Evolutionary conservation across 306 rosid species (phyloP).

Genomic region (Medicago arabica): DNA sequence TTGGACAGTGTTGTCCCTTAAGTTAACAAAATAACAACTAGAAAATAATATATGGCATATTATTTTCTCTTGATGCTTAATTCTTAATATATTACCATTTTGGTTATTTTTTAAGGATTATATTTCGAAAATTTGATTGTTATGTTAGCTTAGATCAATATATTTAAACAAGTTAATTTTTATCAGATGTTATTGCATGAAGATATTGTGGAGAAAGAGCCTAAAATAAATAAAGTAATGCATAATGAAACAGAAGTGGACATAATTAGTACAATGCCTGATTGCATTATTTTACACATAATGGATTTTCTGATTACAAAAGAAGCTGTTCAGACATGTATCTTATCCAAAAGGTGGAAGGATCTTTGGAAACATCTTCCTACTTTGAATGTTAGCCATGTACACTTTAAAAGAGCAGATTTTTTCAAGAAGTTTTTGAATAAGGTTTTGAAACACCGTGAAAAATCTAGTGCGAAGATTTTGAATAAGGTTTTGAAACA

Average conservation of each 20-base stretch:
- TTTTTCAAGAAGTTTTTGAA: background rate
- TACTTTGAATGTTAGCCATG: background rate
- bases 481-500: too few species aligned
- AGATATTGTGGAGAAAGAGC: background rate
- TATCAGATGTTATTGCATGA: background rate
- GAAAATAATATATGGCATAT: too few species aligned
- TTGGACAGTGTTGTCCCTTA: too few species aligned
- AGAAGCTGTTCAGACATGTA: conserved; percentile 7
- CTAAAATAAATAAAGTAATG: background rate
- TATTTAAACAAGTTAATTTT: too few species aligned
- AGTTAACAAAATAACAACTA: too few species aligned
- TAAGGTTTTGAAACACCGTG: background rate
- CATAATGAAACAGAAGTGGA: background rate
- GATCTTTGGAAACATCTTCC: background rate
- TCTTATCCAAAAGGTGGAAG: too few species aligned
- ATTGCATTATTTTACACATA: background rate
- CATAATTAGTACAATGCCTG: background rate
- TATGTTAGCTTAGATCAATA: too few species aligned
- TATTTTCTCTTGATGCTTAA: too few species aligned
- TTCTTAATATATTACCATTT: too few species aligned
- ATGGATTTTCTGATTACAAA: background rate
- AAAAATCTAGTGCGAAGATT: background rate
- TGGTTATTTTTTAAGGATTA: too few species aligned
- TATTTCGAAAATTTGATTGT: too few species aligned
- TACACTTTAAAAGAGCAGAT: background rate